Conservation (phyloP, 352 stramenopile species). For the Phytophthora ramorum region DNA sequence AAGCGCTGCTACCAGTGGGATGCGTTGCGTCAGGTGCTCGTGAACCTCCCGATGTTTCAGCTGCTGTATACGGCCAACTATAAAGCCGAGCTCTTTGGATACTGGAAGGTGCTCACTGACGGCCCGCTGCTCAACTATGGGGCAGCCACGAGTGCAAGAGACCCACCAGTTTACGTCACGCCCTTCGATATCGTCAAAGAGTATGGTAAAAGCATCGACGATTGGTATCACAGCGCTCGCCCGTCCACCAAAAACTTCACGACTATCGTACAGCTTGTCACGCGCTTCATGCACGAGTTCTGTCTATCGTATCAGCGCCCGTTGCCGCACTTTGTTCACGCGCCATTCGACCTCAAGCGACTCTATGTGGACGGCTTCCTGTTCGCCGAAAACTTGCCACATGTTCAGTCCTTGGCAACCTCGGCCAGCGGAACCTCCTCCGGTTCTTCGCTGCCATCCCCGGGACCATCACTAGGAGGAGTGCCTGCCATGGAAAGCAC, state of each 20-base stretch:
- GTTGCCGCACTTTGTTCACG: conserved; percentile 79
- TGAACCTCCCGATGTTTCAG: conserved; percentile 93
- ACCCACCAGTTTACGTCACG: conserved; percentile 57
- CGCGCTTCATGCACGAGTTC: conserved; percentile 93
- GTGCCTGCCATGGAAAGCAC: conserved; percentile 22
- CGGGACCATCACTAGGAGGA: conserved; percentile 2
- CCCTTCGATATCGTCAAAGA: conserved; percentile 94
- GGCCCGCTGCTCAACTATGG: conserved; percentile 69
- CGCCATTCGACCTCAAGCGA: conserved; percentile 73
- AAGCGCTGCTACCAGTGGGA: conserved; percentile 91
- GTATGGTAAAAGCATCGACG: conserved; percentile 89
- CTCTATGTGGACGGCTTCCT: conserved; percentile 78
- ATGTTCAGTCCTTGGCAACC: conserved; percentile 36
- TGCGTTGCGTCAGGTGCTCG: conserved; percentile 85
- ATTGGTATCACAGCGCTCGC: conserved; percentile 80
- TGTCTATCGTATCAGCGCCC: conserved; percentile 75
- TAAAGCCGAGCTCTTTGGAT: conserved; percentile 91
- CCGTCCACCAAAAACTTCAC: conserved; percentile 83
- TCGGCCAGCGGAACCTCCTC: conserved; percentile 27
- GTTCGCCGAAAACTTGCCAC: conserved; percentile 70
- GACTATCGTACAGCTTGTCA: conserved; percentile 79
- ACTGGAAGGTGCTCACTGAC: conserved; percentile 90
- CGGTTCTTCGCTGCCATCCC: conserved; percentile 3
- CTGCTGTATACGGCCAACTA: conserved; percentile 91
- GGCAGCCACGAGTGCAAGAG: conserved; percentile 31